Evolutionary conservation across 148 eudicot species (phyloP).

Genomic region (Nyssa sinensis): DNA sequence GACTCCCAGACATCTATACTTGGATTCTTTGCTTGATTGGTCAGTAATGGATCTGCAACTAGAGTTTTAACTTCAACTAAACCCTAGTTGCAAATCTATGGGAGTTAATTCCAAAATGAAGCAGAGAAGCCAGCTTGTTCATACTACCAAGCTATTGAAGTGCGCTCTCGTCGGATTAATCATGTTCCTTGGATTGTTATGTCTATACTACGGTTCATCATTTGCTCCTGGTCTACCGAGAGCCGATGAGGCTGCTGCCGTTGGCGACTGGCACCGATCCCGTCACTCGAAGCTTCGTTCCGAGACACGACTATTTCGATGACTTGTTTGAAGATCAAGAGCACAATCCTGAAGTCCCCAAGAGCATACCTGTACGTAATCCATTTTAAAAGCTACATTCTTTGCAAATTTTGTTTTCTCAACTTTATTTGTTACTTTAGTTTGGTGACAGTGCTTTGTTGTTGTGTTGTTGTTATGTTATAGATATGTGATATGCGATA

Average conservation of each 20-base stretch:
- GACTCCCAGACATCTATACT: neutral
- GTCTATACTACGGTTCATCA: constrained; percentile 49
- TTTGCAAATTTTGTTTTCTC: neutral
- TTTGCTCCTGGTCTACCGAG: constrained; percentile 36
- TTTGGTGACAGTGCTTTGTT: neutral
- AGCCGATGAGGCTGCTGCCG: constrained; percentile 14
- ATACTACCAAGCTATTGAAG: constrained; percentile 34
- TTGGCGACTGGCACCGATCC: no score
- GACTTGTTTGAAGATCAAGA: no score
- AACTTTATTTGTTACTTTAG: neutral
- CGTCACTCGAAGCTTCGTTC: constrained; percentile 23
- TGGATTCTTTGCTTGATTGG: constrained; percentile 13
- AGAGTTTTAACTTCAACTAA: constrained; percentile 17
- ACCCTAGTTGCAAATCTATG: neutral
- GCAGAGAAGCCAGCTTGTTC: constrained; percentile 32
- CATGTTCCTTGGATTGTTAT: constrained; percentile 45
- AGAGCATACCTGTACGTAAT: constrained; percentile 51
- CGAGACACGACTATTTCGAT: constrained; percentile 23
- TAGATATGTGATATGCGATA: constrained; percentile 65
- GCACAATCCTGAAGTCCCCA: constrained; percentile 47
- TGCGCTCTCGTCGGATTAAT: constrained; percentile 39
- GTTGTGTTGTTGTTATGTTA: constrained; percentile 14
- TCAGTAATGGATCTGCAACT: constrained; percentile 31
- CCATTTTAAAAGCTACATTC: no score
- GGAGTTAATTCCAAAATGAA: constrained; percentile 32